Percentiles rank a stretch among this genome's conserved stretches.
Conservation (phyloP, 2,329 filamentous ascomycete species). For the Aspergillus oerlinghausenensis region DNA sequence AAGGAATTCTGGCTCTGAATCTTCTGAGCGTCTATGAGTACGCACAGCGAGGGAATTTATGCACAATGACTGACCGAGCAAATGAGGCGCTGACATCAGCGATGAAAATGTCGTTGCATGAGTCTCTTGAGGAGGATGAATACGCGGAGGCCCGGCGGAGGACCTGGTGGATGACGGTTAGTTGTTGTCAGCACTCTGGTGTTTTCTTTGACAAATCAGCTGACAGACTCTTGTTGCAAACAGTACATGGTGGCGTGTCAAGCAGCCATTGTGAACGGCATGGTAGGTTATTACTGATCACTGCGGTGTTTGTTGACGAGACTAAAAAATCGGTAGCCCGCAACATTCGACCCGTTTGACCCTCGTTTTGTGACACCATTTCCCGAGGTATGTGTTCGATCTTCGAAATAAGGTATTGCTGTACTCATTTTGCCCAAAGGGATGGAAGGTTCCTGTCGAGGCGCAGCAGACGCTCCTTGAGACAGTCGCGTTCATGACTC, state of each 20-base stretch:
- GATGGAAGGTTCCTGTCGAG: slow-evolving; percentile 21
- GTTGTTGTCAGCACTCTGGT: not conserved
- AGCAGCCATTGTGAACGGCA: slow-evolving; percentile 49
- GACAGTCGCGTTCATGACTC: slow-evolving; percentile 18
- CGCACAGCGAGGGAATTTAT: slow-evolving; percentile 25
- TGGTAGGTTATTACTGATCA: slow-evolving; percentile 28
- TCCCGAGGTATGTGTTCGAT: slow-evolving; percentile 9
- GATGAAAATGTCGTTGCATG: slow-evolving; percentile 24
- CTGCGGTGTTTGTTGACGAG: not conserved
- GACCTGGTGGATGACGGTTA: slow-evolving; percentile 29
- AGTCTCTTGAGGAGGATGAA: slow-evolving; percentile 13
- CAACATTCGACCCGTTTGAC: slow-evolving; percentile 17
- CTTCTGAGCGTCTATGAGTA: slow-evolving; percentile 29
- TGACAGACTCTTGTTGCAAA: not conserved
- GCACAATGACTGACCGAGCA: slow-evolving; percentile 26
- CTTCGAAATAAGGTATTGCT: not conserved
- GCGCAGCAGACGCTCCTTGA: slow-evolving; percentile 22
- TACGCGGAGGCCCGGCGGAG: slow-evolving; percentile 22
- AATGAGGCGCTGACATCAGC: slow-evolving; percentile 23
- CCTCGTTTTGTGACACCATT: slow-evolving; percentile 20
- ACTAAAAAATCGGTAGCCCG: slow-evolving; percentile 11
- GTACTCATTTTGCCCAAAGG: slow-evolving; percentile 7
- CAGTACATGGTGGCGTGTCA: slow-evolving; percentile 50
- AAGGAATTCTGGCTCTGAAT: slow-evolving; percentile 23
- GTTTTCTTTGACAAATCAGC: not conserved